Evolutionary conservation across 176 grass and related monocot genomes (phyloP).

Genomic region (Typha latifolia): DNA sequence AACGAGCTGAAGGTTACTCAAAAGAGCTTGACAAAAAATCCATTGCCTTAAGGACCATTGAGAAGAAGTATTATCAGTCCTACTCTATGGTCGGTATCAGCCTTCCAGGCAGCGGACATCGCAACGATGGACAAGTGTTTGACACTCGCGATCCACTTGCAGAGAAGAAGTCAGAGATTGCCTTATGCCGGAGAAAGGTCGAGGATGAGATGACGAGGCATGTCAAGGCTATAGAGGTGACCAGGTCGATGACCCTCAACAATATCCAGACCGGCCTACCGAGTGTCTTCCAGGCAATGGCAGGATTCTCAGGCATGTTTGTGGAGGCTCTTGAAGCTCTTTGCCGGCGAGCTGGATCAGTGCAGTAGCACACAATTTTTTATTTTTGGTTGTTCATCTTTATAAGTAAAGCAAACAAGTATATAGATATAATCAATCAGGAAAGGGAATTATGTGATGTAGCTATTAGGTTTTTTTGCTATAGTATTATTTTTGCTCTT

Average conservation of each 20-base stretch:
- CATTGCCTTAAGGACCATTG: conserved; percentile 59
- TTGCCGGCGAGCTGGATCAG: conserved; percentile 57
- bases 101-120: conserved; percentile 54
- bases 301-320: conserved; percentile 76
- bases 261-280: conserved; percentile 97
- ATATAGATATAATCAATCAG: conserved; percentile 46
- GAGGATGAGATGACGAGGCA: conserved; percentile 88
- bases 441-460: conserved; percentile 9
- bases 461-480: conserved; percentile 31
- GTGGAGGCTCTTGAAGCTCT: conserved; percentile 59
- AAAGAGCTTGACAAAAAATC: conserved; percentile 95
- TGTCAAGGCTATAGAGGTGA: conserved; percentile 72
- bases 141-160: conserved; percentile 80
- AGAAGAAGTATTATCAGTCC: conserved; percentile 95
- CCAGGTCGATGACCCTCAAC: conserved; percentile 84
- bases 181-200: conserved; percentile 58
- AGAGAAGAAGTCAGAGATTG: conserved; percentile 87
- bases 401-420: too few relatives aligned
- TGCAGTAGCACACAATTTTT: conserved; percentile 29
- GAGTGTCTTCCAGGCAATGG: conserved; percentile 87
- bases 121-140: conserved; percentile 42
- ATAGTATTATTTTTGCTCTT: conserved; percentile 31
- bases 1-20: conserved; percentile 50
- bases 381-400: too few relatives aligned
- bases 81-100: conserved; percentile 82